These are phyloP conservation scores for Pleomassaria siparia DNA, from an alignment of 2,329 filamentous ascomycete genomes.

Conservation along the genomic window DNA sequence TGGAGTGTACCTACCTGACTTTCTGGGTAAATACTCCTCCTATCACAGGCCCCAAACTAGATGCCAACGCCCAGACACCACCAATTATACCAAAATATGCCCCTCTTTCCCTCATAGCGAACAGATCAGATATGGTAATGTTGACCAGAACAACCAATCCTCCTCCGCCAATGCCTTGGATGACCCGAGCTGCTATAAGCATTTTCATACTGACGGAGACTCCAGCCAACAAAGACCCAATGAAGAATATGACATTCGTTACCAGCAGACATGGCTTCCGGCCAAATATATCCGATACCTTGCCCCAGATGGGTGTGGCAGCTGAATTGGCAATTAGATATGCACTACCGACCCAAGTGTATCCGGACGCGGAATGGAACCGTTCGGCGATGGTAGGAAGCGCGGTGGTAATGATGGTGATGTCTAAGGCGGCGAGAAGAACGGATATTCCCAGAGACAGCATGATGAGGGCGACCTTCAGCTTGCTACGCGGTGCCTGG, in stretches of 20 bases:
- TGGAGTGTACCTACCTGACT: slow-evolving; percentile 36
- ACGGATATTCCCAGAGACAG: slow-evolving; percentile 55
- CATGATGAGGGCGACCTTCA: slow-evolving; percentile 54
- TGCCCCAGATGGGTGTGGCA: slow-evolving; percentile 61
- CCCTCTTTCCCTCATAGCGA: slow-evolving; percentile 60
- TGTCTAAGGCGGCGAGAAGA: slow-evolving; percentile 62
- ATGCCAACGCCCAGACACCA: slow-evolving; percentile 67
- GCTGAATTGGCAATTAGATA: slow-evolving; percentile 54
- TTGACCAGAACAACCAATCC: slow-evolving; percentile 66
- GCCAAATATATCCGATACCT: slow-evolving; percentile 66
- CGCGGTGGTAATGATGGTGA: slow-evolving; percentile 64
- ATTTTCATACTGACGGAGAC: slow-evolving; percentile 61
- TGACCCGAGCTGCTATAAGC: slow-evolving; percentile 61
- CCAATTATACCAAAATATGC: slow-evolving; percentile 67
- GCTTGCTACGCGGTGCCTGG: slow-evolving; percentile 36
- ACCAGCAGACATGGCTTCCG: slow-evolving; percentile 63
- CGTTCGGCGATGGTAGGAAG: slow-evolving; percentile 60
- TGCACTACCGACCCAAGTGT: slow-evolving; percentile 57
- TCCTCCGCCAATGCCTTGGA: slow-evolving; percentile 66
- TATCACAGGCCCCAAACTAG: slow-evolving; percentile 65
- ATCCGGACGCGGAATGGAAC: slow-evolving; percentile 53
- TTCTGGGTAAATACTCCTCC: slow-evolving; percentile 67
- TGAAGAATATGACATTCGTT: slow-evolving; percentile 63
- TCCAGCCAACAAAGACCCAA: slow-evolving; percentile 63
- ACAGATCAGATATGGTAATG: slow-evolving; percentile 65